Evolutionary conservation across 306 rosid genomes (phyloP).

Genomic region (Senna siamea): DNA sequence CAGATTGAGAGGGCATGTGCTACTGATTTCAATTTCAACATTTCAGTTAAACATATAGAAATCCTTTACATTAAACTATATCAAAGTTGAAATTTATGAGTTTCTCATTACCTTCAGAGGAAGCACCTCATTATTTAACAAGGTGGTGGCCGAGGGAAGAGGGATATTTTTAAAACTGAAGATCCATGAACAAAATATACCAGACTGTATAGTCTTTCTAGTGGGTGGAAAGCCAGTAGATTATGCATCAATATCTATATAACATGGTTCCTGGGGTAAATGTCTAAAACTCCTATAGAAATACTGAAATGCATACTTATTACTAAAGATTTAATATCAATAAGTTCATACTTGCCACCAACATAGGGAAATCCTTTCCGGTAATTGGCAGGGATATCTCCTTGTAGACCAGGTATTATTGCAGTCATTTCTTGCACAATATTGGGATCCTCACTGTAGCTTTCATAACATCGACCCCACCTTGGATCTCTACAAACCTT

Average conservation of each 20-base stretch:
- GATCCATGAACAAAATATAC: slow-evolving; percentile 5
- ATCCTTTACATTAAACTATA: slow-evolving; percentile 4
- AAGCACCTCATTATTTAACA: too few relatives aligned
- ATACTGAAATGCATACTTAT: slow-evolving; percentile 10
- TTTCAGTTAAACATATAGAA: slow-evolving; percentile 10
- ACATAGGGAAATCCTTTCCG: slow-evolving; percentile 80
- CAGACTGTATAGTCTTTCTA: slow-evolving; percentile 9
- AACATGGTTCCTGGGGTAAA: background rate
- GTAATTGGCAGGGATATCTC: slow-evolving; percentile 64
- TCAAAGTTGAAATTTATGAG: background rate
- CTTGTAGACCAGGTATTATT: slow-evolving; percentile 89
- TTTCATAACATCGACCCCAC: slow-evolving; percentile 99
- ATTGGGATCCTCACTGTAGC: slow-evolving; percentile 91
- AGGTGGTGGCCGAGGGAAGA: too few relatives aligned
- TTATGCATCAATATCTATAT: slow-evolving; percentile 7
- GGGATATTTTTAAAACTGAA: background rate
- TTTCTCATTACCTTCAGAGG: background rate
- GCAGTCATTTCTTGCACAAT: slow-evolving; percentile 83
- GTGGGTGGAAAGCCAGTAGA: background rate
- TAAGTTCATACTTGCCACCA: slow-evolving; percentile 77
- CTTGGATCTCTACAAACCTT: slow-evolving; percentile 99
- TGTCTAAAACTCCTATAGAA: background rate
- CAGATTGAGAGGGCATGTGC: slow-evolving; percentile 17
- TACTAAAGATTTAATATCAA: slow-evolving; percentile 1
- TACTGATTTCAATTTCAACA: background rate